Conservation (phyloP, 805 yeast species). For the Starmera caribaea region DNA sequence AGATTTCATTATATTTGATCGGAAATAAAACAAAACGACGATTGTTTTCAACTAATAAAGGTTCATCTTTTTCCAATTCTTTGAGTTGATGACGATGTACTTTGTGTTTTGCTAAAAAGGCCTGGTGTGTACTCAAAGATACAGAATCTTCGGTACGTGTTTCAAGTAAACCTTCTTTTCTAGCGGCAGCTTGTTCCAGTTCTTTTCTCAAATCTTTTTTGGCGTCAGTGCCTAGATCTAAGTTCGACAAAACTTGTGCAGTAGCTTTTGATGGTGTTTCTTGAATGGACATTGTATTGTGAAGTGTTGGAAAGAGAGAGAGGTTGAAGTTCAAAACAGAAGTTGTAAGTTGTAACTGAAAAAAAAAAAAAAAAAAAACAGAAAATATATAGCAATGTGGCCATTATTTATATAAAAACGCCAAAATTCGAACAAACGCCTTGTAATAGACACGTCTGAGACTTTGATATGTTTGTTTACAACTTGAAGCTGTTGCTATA, state of each 20-base stretch:
- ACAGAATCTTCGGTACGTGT: slow-evolving; percentile 9
- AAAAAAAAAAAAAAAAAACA: not conserved
- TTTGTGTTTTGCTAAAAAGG: slow-evolving; percentile 51
- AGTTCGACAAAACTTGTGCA: slow-evolving; percentile 43
- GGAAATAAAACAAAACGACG: slow-evolving; percentile 92
- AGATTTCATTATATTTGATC: slow-evolving; percentile 91
- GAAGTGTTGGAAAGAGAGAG: not conserved
- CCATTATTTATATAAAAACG: not conserved
- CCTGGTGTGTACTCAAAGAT: slow-evolving; percentile 31
- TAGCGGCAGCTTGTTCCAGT: slow-evolving; percentile 31
- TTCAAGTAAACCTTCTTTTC: slow-evolving; percentile 22
- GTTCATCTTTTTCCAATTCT: slow-evolving; percentile 80
- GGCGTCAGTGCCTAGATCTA: slow-evolving; percentile 34
- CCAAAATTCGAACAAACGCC: too few relatives aligned
- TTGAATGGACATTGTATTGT: slow-evolving; percentile 29
- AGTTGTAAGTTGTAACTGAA: not conserved
- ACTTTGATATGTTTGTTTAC: too few relatives aligned
- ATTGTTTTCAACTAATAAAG: slow-evolving; percentile 74
- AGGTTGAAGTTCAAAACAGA: not conserved
- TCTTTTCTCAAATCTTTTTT: slow-evolving; percentile 34
- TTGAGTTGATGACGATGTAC: slow-evolving; percentile 67
- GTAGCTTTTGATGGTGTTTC: slow-evolving; percentile 67
- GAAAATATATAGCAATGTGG: not conserved
- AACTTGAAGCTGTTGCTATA: too few relatives aligned
- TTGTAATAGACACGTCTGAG: too few relatives aligned